phyloP scores from a whole-genome alignment of 345 rosid species.

The Cardamine occulta region DNA sequence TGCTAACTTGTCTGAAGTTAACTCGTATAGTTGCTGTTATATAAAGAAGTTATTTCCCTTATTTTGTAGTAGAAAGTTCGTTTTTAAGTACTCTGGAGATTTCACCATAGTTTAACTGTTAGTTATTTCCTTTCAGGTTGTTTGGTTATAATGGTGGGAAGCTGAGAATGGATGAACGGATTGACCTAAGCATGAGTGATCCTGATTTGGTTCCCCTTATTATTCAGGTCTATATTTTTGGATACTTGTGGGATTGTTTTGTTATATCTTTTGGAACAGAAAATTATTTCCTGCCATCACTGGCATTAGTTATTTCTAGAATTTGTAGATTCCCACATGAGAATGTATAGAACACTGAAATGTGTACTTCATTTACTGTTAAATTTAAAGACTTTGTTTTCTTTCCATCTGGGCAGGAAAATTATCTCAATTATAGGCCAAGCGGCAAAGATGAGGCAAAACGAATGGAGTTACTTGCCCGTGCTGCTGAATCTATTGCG shows the following conservation, averaged over 20 bases:
- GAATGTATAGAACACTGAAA: conserved; percentile 20
- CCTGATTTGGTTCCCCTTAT: conserved; percentile 91
- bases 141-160: conserved; percentile 83
- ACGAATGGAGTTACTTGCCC: conserved; percentile 77
- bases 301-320: conserved; percentile 17
- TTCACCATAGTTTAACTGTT: conserved; percentile 7
- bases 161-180: conserved; percentile 94
- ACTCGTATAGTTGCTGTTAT: conserved; percentile 29
- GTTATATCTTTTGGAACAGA: not conserved
- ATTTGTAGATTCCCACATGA: conserved; percentile 25
- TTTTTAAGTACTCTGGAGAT: conserved; percentile 4
- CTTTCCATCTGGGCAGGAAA: conserved; percentile 65
- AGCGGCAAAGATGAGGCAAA: conserved; percentile 77
- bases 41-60: not conserved
- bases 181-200: conserved; percentile 98
- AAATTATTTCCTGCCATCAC: conserved; percentile 10
- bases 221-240: conserved; percentile 65
- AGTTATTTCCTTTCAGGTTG: conserved; percentile 54
- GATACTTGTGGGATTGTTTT: conserved; percentile 9
- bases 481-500: conserved; percentile 91
- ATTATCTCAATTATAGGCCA: conserved; percentile 89
- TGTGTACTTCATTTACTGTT: not conserved
- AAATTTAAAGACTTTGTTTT: not conserved
- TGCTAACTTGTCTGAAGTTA: conserved; percentile 17
- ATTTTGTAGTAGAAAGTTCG: not conserved